Conservation (phyloP, 345 rosid genomes). For the Citrus reticulata region DNA sequence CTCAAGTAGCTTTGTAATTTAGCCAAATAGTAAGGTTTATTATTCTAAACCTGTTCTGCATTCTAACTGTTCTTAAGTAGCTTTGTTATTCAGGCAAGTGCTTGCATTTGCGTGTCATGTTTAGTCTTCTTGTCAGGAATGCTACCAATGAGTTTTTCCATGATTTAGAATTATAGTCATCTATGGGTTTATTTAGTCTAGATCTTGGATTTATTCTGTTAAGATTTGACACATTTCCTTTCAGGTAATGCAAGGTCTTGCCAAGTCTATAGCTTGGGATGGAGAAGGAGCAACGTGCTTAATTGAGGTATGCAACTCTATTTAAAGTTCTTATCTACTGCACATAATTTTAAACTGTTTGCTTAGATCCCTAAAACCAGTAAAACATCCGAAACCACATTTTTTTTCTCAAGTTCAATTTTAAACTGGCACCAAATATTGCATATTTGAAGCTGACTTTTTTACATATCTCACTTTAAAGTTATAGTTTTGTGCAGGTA, state of each 20-base stretch:
- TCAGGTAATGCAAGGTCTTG: slow-evolving; percentile 99
- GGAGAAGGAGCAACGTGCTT: slow-evolving; percentile 99
- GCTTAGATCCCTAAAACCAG: neutral
- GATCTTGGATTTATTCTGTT: neutral
- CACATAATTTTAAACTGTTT: neutral
- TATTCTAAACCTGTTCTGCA: neutral
- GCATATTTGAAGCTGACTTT: neutral
- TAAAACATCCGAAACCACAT: neutral
- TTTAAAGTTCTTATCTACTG: slow-evolving; percentile 1
- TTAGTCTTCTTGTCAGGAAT: neutral
- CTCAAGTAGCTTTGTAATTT: too few relatives aligned
- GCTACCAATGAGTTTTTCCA: neutral
- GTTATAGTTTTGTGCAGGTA: neutral
- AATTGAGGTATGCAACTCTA: slow-evolving; percentile 57
- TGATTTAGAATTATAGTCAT: neutral
- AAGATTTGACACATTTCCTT: neutral
- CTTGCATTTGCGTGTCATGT: neutral
- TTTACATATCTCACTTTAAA: neutral
- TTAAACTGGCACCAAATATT: neutral
- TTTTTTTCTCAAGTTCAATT: neutral
- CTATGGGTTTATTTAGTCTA: neutral
- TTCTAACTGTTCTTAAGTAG: neutral
- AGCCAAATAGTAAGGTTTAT: neutral
- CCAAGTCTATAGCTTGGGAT: slow-evolving; percentile 99
- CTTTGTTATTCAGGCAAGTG: neutral